Evolutionary conservation across 768 basidiomycete genomes (phyloP).

Genomic region (Suillus placidus): DNA sequence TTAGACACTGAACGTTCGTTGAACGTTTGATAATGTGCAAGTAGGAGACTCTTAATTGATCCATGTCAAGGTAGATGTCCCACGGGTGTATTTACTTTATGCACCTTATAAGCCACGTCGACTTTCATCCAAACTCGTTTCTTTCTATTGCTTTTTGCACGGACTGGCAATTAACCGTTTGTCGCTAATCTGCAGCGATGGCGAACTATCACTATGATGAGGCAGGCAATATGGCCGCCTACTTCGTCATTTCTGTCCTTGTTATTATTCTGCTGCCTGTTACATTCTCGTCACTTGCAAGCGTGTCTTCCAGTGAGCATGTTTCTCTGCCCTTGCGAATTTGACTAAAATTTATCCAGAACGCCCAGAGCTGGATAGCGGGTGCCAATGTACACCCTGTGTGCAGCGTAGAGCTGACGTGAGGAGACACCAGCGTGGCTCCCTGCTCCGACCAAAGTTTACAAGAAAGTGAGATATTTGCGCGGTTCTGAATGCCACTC

Average conservation of each 20-base stretch:
- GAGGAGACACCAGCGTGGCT: constrained; percentile 45
- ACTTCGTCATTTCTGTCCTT: constrained; percentile 91
- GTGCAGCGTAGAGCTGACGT: constrained; percentile 52
- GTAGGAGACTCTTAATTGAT: no score
- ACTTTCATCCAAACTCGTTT: constrained; percentile 12
- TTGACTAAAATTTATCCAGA: constrained; percentile 32
- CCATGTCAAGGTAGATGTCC: constrained; percentile 1
- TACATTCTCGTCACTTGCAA: constrained; percentile 55
- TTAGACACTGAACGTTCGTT: not conserved
- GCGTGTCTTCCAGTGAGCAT: constrained; percentile 46
- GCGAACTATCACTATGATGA: constrained; percentile 87
- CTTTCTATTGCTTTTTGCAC: not conserved
- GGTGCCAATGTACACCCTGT: constrained; percentile 69
- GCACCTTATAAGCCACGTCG: constrained; percentile 13
- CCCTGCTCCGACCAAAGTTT: constrained; percentile 50
- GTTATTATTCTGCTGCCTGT: constrained; percentile 80
- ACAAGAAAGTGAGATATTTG: constrained; percentile 50
- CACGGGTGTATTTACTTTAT: constrained; percentile 12
- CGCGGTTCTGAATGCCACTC: constrained; percentile 12
- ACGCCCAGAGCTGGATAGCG: constrained; percentile 37
- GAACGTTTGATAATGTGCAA: no score
- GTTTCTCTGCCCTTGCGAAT: not conserved
- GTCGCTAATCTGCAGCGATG: constrained; percentile 44
- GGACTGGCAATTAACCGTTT: not conserved
- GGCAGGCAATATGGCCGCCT: constrained; percentile 82